Conservation (phyloP, 805 yeast genomes). For the Komagataella mondaviorum region DNA sequence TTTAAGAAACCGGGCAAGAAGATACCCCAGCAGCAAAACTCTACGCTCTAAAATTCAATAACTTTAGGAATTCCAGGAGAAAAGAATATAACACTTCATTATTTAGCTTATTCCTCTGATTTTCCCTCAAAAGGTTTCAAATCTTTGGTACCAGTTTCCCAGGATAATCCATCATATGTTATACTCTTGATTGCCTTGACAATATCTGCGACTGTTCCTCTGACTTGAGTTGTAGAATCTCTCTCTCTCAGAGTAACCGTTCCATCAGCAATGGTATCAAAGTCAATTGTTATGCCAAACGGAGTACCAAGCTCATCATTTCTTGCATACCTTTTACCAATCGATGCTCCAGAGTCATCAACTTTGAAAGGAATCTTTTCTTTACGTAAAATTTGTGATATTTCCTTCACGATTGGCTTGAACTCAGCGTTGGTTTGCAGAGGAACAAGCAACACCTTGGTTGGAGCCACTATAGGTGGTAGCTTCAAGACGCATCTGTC, state of each 20-base stretch:
- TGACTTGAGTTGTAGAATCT: constrained; percentile 91
- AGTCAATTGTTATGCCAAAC: constrained; percentile 94
- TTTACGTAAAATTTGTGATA: constrained; percentile 58
- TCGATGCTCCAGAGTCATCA: constrained; percentile 94
- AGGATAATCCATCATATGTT: constrained; percentile 59
- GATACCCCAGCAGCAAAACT: background rate
- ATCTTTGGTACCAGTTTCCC: constrained; percentile 76
- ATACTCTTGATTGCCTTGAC: constrained; percentile 60
- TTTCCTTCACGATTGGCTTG: constrained; percentile 57
- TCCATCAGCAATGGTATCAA: constrained; percentile 77
- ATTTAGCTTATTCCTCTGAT: background rate
- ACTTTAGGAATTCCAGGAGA: background rate
- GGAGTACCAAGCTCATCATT: constrained; percentile 99
- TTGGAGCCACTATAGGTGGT: constrained; percentile 94
- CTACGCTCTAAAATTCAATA: too few relatives aligned
- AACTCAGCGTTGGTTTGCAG: constrained; percentile 74
- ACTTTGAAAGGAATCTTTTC: constrained; percentile 88
- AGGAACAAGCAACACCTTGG: constrained; percentile 92
- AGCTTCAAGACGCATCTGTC: constrained; percentile 78
- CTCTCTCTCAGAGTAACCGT: constrained; percentile 94
- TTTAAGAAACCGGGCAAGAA: background rate
- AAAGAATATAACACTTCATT: too few relatives aligned
- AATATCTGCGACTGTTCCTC: constrained; percentile 72
- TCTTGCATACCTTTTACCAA: constrained; percentile 96
- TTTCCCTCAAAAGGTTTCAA: constrained; percentile 53